These are phyloP conservation scores for Jaltomata sinuosa DNA, from an alignment of 257 asterid genomes.

Conservation along the genomic window DNA sequence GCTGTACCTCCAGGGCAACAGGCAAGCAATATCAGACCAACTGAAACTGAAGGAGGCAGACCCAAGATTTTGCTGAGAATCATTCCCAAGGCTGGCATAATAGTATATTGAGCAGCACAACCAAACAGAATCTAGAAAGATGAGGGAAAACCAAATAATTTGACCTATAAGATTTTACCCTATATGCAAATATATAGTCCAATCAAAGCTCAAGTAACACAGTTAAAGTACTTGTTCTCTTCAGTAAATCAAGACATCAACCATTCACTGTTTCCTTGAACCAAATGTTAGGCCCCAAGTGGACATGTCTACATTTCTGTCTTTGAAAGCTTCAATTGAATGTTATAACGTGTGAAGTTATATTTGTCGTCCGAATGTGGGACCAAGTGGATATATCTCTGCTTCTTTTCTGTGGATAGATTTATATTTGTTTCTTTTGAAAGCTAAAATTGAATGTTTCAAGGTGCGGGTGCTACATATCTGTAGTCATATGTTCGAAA, in stretches of 20 bases:
- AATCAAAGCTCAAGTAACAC: neutral
- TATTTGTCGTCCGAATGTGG: neutral
- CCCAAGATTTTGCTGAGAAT: conserved; percentile 64
- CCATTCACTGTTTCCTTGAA: neutral
- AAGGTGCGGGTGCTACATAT: neutral
- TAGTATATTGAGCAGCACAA: conserved; percentile 75
- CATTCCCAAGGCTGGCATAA: conserved; percentile 73
- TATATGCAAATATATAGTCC: neutral
- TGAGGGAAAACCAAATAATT: neutral
- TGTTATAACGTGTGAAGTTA: neutral
- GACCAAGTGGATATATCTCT: neutral
- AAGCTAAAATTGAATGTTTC: neutral
- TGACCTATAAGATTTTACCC: neutral
- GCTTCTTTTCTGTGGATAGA: neutral
- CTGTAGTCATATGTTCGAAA: neutral
- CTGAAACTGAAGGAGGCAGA: conserved; percentile 69
- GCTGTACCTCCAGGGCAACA: conserved; percentile 98
- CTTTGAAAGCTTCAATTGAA: neutral
- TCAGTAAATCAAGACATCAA: neutral
- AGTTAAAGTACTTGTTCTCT: neutral
- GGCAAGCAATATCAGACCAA: conserved; percentile 74
- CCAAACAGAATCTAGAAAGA: conserved; percentile 65
- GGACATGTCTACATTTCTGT: neutral
- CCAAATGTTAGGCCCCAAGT: neutral
- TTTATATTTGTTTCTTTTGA: neutral